Conservation (phyloP, 192 early-diverging fungal species). For the Gamsiella multidivaricata region DNA sequence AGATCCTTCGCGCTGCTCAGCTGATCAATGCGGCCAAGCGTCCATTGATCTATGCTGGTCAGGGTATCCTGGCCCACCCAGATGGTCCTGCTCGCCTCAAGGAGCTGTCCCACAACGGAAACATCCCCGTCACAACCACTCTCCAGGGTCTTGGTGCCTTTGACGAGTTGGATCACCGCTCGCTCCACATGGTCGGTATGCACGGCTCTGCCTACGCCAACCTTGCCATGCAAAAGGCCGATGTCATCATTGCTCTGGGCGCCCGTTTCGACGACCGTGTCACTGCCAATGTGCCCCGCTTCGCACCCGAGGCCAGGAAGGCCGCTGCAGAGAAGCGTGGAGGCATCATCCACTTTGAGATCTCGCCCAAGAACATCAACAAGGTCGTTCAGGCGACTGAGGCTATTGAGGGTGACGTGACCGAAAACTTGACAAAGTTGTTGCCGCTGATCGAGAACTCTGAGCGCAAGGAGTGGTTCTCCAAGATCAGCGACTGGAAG, state of each 20-base stretch:
- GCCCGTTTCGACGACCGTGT: constrained; percentile 99
- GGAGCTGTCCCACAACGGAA: constrained; percentile 86
- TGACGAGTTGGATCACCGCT: constrained; percentile 90
- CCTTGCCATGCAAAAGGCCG: constrained; percentile 96
- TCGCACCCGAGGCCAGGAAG: constrained; percentile 92
- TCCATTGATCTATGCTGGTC: constrained; percentile 96
- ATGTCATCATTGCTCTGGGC: constrained; percentile 94
- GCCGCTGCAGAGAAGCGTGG: constrained; percentile 90
- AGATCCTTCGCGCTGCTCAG: constrained; percentile 77
- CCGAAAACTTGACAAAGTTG: constrained; percentile 84
- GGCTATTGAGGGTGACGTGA: constrained; percentile 96
- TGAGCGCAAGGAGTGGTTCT: constrained; percentile 87
- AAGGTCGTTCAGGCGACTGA: constrained; percentile 93
- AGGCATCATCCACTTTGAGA: constrained; percentile 99
- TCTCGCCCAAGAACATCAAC: constrained; percentile 99
- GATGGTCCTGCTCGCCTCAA: constrained; percentile 85
- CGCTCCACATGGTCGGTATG: constrained; percentile 99
- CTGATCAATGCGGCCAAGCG: constrained; percentile 89
- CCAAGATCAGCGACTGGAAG: constrained; percentile 88
- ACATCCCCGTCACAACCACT: constrained; percentile 98
- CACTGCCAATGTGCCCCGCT: constrained; percentile 79
- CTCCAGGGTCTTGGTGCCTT: constrained; percentile 92
- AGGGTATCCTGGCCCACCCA: constrained; percentile 85
- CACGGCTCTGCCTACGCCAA: constrained; percentile 98
- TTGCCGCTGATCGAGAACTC: constrained; percentile 80